These are phyloP conservation scores for Cercospora sp. DNA, from an alignment of 2,329 filamentous ascomycete species.

Conservation along the genomic window DNA sequence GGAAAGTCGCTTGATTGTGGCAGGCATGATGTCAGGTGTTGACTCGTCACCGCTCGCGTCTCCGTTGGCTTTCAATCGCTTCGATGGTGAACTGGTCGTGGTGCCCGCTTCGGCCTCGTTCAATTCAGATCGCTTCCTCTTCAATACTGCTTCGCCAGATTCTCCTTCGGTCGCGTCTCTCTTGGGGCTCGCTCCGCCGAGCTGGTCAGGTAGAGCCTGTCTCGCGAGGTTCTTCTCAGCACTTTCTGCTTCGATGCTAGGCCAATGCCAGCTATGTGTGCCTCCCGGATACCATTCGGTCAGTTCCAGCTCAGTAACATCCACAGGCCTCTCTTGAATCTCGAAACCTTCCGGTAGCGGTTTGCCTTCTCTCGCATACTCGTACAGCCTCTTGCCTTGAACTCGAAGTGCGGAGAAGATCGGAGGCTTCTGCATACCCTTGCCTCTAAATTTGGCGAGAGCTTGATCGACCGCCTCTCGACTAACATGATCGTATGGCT, in stretches of 20 bases:
- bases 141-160: slow-evolving; percentile 27
- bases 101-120: slow-evolving; percentile 15
- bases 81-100: slow-evolving; percentile 26
- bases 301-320: slow-evolving; percentile 75
- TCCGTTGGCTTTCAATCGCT: slow-evolving; percentile 42
- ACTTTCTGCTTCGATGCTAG: slow-evolving; percentile 71
- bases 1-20: slow-evolving; percentile 12
- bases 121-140: slow-evolving; percentile 38
- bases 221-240: slow-evolving; percentile 76
- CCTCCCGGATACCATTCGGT: slow-evolving; percentile 83
- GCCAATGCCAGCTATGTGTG: slow-evolving; percentile 76
- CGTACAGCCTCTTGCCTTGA: slow-evolving; percentile 90
- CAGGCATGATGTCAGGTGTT: slow-evolving; percentile 8
- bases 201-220: slow-evolving; percentile 55
- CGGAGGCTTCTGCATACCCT: slow-evolving; percentile 85
- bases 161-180: slow-evolving; percentile 12
- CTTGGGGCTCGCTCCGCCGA: slow-evolving; percentile 35
- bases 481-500: slow-evolving; percentile 78
- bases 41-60: slow-evolving; percentile 10
- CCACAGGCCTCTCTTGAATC: slow-evolving; percentile 77
- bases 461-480: slow-evolving; percentile 74
- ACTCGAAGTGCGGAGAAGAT: slow-evolving; percentile 92
- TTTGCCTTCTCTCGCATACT: slow-evolving; percentile 89
- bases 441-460: slow-evolving; percentile 72
- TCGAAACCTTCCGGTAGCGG: slow-evolving; percentile 71